Conservation (phyloP, 306 rosid species). For the Geum urbanum region DNA sequence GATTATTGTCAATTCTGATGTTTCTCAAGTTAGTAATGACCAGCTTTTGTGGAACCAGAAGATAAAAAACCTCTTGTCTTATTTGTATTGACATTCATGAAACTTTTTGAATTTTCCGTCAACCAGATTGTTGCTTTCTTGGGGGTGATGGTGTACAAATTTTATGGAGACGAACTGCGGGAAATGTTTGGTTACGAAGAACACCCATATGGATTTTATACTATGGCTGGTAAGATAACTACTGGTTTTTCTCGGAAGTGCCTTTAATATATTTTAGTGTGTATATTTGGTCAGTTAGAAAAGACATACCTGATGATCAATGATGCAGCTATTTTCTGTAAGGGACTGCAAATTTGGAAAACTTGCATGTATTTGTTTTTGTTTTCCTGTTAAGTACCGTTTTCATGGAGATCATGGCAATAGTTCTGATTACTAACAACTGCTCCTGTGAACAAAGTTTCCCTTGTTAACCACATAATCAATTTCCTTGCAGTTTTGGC, state of each 20-base stretch:
- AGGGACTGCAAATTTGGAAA: too few relatives aligned
- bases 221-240: conserved; percentile 76
- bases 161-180: conserved; percentile 89
- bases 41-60: not conserved
- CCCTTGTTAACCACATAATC: not conserved
- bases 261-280: not conserved
- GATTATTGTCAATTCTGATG: not conserved
- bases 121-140: conserved; percentile 88
- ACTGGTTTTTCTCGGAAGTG: not conserved
- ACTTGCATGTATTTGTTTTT: too few relatives aligned
- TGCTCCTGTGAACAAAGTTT: not conserved
- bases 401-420: not conserved
- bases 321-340: too few relatives aligned
- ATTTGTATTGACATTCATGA: conserved; percentile 26
- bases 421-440: not conserved
- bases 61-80: not conserved
- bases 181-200: conserved; percentile 99
- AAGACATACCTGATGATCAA: not conserved
- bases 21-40: not conserved
- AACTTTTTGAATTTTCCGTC: conserved; percentile 27
- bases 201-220: conserved; percentile 95
- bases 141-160: conserved; percentile 90
- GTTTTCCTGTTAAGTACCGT: not conserved
- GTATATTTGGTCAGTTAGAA: not conserved
- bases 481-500: conserved; percentile 72